Evolutionary conservation across 306 rosid species (phyloP), one percentile per base, ranked within the genome.

Genomic region (Cercis canadensis): DNA sequence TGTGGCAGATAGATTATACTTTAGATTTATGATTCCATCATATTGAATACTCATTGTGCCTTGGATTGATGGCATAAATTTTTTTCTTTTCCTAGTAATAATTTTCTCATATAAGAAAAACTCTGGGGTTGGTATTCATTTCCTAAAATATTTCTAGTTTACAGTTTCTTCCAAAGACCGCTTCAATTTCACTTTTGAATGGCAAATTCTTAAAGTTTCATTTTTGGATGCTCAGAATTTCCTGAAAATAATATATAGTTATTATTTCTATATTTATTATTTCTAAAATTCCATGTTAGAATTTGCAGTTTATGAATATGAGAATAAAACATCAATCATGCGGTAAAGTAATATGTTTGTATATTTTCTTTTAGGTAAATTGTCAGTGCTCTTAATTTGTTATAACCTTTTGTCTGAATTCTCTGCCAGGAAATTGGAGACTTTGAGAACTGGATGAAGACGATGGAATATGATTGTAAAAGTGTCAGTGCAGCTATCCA

Each of bases 401-500:
- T 8, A 18, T 39, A 11, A 44, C 41, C 8, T 11, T 75, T 66
- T 11, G 50, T 57, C 10, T 56, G 63, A 34, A 58, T 46, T 59
- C 34, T 59, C 9, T 41, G 11, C 1, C 17, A 87, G 93, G 93
- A 88, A 83, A 83, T 88, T 63, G 93, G 93, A 47, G 93, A 87
- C 76, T 87, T 87, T 45, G 89, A 87, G 81, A 81, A 84, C 76
- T 83, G 87, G 90, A 85, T 83, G 88, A 87, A 79, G 89, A 61
- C 74, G 75, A 81, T 85, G 81, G 89, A 85, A 62, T 82, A 78
- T 43, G 92, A 85, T 45, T 81, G 88, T 81, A 87, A 83, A 78
- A 85, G 81, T 72, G 73, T 87, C 84, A 82, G 68, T 60, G 67
- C 88, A 11, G 90, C 92, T 46, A 85, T 87, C 67, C 83, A 80